These are phyloP conservation scores for Paxillus ammoniavirescens DNA, from an alignment of 768 basidiomycete genomes.

Conservation along the genomic window DNA sequence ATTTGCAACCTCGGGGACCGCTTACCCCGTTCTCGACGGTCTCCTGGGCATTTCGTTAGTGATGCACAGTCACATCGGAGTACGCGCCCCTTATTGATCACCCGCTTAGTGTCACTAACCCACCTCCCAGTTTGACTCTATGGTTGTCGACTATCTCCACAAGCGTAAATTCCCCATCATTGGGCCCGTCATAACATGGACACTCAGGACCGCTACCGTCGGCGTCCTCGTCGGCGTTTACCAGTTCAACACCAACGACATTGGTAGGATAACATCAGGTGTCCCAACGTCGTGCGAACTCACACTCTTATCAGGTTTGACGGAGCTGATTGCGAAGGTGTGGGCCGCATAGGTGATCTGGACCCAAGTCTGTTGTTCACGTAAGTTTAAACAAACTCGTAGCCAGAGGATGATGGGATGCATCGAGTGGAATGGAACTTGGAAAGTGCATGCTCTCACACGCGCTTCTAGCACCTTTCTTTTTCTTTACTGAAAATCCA, in stretches of 20 bases:
- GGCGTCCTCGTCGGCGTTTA: conserved; percentile 88
- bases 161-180: conserved; percentile 88
- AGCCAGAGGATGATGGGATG: too few species aligned
- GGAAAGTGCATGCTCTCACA: too few species aligned
- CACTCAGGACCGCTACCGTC: conserved; percentile 71
- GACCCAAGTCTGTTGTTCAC: background rate
- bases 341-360: conserved; percentile 66
- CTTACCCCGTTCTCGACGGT: conserved; percentile 87
- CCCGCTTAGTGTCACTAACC: background rate
- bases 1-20: conserved; percentile 71
- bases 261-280: conserved; percentile 59
- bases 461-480: too few species aligned
- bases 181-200: conserved; percentile 72
- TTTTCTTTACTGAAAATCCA: too few species aligned
- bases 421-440: too few species aligned
- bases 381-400: too few species aligned
- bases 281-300: background rate
- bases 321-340: conserved; percentile 77
- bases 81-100: conserved; percentile 31
- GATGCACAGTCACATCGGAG: conserved; percentile 95
- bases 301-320: conserved; percentile 57
- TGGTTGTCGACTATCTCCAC: conserved; percentile 89
- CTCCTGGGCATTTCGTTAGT: conserved; percentile 84
- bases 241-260: conserved; percentile 98
- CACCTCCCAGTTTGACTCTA: conserved; percentile 60